Evolutionary conservation across 495 filamentous ascomycete genomes (phyloP).

Genomic region (Podospora pseudocomata): DNA sequence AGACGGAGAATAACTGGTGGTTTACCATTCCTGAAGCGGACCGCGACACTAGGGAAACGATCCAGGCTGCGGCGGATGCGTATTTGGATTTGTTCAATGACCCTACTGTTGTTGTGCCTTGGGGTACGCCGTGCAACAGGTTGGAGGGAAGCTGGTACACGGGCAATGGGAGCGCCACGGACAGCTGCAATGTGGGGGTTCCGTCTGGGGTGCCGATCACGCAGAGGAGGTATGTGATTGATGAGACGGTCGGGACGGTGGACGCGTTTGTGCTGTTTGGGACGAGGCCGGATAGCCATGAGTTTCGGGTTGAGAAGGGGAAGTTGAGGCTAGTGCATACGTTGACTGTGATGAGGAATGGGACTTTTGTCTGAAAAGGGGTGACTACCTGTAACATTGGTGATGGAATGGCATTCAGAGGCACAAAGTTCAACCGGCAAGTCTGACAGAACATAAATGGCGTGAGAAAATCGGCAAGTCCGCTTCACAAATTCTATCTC

Average conservation of each 20-base stretch:
- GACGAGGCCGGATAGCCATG: constrained; percentile 34
- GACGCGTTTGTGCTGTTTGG: constrained; percentile 41
- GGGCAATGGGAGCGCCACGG: constrained; percentile 26
- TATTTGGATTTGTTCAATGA: constrained; percentile 45
- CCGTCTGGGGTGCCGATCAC: constrained; percentile 27
- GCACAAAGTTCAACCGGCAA: too few relatives aligned
- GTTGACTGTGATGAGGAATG: constrained; percentile 10
- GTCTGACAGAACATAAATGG: too few relatives aligned
- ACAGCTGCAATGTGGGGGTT: constrained; percentile 39
- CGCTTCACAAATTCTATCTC: too few relatives aligned
- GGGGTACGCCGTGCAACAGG: constrained; percentile 45
- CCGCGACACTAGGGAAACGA: constrained; percentile 36
- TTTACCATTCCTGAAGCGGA: constrained; percentile 41
- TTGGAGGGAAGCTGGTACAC: constrained; percentile 48
- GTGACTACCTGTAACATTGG: too few relatives aligned
- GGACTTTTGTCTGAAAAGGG: background rate
- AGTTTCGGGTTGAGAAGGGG: constrained; percentile 35
- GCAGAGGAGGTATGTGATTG: constrained; percentile 31
- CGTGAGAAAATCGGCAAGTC: too few relatives aligned
- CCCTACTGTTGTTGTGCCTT: constrained; percentile 41
- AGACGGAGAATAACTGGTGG: constrained; percentile 33
- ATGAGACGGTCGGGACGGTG: constrained; percentile 43
- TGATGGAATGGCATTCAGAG: too few relatives aligned
- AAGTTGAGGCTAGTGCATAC: constrained; percentile 26
- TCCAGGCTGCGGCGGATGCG: constrained; percentile 46